A percentile compares a stretch with the other conserved stretches of the same genome.
Conservation (phyloP, 1,284 basidiomycete species). For the Moesziomyces sp. region DNA sequence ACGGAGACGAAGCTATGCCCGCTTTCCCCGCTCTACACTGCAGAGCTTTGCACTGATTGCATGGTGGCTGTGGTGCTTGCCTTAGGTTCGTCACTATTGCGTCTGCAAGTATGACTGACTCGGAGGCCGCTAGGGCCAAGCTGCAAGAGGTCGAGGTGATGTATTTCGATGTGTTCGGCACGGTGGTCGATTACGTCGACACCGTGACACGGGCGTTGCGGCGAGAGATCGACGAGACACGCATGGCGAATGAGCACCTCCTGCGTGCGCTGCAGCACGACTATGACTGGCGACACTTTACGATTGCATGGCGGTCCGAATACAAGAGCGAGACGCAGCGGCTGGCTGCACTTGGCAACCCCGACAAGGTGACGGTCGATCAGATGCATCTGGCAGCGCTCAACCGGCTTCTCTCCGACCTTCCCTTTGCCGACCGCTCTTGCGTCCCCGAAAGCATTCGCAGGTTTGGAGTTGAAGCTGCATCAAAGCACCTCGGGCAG, state of each 20-base stretch:
- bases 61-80: no score
- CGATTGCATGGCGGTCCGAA: slow-evolving; percentile 23
- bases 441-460: not conserved
- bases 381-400: slow-evolving; percentile 35
- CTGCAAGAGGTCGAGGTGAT: slow-evolving; percentile 17
- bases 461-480: not conserved
- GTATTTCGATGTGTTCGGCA: slow-evolving; percentile 42
- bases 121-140: not conserved
- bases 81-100: no score
- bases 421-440: slow-evolving; percentile 3
- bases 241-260: not conserved
- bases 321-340: slow-evolving; percentile 27
- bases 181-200: slow-evolving; percentile 38
- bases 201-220: slow-evolving; percentile 28
- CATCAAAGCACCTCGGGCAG: slow-evolving; percentile 13
- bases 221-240: slow-evolving; percentile 8
- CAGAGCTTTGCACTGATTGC: no score
- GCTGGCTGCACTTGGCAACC: slow-evolving; percentile 24
- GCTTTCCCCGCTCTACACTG: no score
- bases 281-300: slow-evolving; percentile 40
- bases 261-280: slow-evolving; percentile 9
- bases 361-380: slow-evolving; percentile 33
- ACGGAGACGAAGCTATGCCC: no score
- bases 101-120: no score
- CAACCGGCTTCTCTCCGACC: slow-evolving; percentile 17